Evolutionary conservation across 441 rosid genomes (phyloP).

Genomic region (Manihot esculenta): DNA sequence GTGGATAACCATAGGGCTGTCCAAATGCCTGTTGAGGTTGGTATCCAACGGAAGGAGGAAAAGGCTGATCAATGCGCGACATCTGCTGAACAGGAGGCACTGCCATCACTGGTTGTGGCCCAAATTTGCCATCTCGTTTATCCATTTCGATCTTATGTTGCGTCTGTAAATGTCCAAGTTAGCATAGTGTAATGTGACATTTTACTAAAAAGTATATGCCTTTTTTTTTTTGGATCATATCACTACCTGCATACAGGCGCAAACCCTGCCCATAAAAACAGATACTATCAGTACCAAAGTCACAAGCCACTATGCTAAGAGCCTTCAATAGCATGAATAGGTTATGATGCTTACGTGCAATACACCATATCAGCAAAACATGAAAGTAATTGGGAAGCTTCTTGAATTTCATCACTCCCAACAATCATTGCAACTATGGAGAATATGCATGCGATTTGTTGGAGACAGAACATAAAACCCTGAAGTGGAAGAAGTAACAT

Average conservation of each 20-base stretch:
- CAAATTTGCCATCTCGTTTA: slow-evolving; percentile 85
- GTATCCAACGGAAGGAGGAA: slow-evolving; percentile 73
- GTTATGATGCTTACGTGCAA: slow-evolving; percentile 61
- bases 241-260: slow-evolving; percentile 98
- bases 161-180: slow-evolving; percentile 49
- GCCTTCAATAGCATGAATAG: too few relatives aligned
- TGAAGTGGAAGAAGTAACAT: slow-evolving; percentile 28
- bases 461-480: slow-evolving; percentile 96
- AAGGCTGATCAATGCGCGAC: slow-evolving; percentile 90
- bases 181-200: not conserved
- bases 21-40: slow-evolving; percentile 56
- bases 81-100: slow-evolving; percentile 85
- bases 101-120: slow-evolving; percentile 72
- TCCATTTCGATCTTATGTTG: slow-evolving; percentile 97
- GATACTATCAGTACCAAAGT: slow-evolving; percentile 25
- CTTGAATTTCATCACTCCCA: slow-evolving; percentile 82
- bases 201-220: not conserved
- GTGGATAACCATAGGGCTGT: slow-evolving; percentile 63
- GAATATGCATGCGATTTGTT: slow-evolving; percentile 96
- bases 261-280: slow-evolving; percentile 55
- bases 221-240: not conserved
- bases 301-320: slow-evolving; percentile 28
- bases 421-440: slow-evolving; percentile 86
- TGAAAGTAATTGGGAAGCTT: slow-evolving; percentile 78
- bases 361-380: slow-evolving; percentile 85